A percentile compares a stretch with the other conserved stretches of the same genome.
phyloP scores from a whole-genome alignment of 2,329 filamentous ascomycete genomes.

The Colletotrichum kahawae region DNA sequence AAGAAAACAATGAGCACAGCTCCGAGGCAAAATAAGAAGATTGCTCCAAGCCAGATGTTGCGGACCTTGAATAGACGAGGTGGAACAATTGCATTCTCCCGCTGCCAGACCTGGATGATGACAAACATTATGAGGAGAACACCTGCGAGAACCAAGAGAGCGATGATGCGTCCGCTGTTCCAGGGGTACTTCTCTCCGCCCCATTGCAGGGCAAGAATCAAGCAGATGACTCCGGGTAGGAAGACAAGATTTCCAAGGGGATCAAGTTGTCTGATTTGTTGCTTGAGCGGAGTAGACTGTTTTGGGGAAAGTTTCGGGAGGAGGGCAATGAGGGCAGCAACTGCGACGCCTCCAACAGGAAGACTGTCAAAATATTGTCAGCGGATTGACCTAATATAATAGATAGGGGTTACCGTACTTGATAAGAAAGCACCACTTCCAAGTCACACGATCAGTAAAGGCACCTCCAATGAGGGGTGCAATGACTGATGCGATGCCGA shows the following conservation, averaged over 20 bases:
- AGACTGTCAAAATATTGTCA: not conserved
- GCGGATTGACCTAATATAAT: not conserved
- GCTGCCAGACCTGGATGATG: conserved; percentile 43
- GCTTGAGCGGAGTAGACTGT: conserved; percentile 45
- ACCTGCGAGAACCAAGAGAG: conserved; percentile 30
- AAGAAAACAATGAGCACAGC: conserved; percentile 32
- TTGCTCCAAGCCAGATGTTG: conserved; percentile 42
- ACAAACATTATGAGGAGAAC: conserved; percentile 32
- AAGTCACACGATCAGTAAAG: conserved; percentile 36
- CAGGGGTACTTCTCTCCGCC: conserved; percentile 58
- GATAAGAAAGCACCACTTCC: conserved; percentile 46
- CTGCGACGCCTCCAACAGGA: not conserved
- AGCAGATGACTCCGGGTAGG: conserved; percentile 54
- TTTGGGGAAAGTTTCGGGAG: not conserved
- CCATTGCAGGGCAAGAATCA: conserved; percentile 62
- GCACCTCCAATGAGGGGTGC: conserved; percentile 37
- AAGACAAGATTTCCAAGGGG: conserved; percentile 54
- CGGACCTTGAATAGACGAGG: conserved; percentile 50
- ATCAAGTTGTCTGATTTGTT: conserved; percentile 38
- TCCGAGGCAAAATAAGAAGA: conserved; percentile 36
- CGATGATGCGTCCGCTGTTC: conserved; percentile 47
- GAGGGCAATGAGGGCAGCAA: not conserved
- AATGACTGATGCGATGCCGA: conserved; percentile 45
- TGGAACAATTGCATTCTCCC: conserved; percentile 50
- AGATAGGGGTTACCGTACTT: conserved; percentile 28